phyloP scores from a whole-genome alignment of 768 basidiomycete genomes.

The Cystobasidium ongulense region DNA sequence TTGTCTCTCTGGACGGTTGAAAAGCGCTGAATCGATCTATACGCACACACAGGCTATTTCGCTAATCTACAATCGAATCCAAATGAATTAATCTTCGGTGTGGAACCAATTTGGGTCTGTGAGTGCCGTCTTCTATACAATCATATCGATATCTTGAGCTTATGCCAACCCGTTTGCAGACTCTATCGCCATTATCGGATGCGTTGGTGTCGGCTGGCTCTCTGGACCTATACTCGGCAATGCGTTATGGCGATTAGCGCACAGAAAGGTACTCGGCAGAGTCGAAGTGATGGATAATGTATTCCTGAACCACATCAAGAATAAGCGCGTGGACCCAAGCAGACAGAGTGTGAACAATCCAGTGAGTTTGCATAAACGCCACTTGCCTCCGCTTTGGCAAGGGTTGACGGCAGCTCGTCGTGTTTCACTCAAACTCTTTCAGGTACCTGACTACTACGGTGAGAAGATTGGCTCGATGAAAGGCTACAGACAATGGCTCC shows the following conservation, averaged over 20 bases:
- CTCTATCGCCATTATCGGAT: constrained; percentile 36
- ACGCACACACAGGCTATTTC: constrained; percentile 26
- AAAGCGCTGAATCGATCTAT: too few relatives aligned
- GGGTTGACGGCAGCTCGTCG: background rate
- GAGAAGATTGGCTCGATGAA: constrained; percentile 43
- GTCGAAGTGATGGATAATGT: constrained; percentile 39
- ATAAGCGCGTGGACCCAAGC: constrained; percentile 44
- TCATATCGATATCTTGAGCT: background rate
- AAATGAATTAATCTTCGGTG: constrained; percentile 34
- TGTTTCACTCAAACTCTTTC: background rate
- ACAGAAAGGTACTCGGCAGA: constrained; percentile 21
- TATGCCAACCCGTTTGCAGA: constrained; percentile 1
- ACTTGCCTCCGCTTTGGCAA: background rate
- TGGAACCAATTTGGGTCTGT: constrained; percentile 37
- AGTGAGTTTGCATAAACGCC: background rate
- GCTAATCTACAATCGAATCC: constrained; percentile 38
- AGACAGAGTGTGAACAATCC: constrained; percentile 44
- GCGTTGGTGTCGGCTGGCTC: constrained; percentile 39
- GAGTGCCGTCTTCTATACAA: background rate
- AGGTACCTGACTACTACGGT: constrained; percentile 31
- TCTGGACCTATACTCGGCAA: constrained; percentile 37
- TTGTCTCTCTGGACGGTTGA: background rate
- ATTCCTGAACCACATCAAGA: constrained; percentile 17
- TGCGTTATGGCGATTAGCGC: constrained; percentile 32
- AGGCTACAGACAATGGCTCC: constrained; percentile 45